A percentile compares a stretch with the other conserved stretches of the same genome.
Conservation (phyloP, 2,329 filamentous ascomycete genomes). For the Aspergillus unguis region DNA sequence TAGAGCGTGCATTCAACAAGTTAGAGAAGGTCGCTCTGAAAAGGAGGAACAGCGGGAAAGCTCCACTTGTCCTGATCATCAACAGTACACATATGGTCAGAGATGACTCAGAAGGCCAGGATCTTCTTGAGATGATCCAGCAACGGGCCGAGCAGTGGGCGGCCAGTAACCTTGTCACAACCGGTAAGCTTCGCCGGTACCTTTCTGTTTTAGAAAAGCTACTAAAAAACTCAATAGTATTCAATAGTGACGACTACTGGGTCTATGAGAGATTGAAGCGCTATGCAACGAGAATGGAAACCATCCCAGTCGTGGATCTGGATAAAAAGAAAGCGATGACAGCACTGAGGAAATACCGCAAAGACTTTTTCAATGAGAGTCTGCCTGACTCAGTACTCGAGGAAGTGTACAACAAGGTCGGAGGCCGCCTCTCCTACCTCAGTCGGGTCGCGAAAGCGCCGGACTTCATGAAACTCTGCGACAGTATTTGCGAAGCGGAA, state of each 20-base stretch:
- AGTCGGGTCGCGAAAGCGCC: conserved; percentile 82
- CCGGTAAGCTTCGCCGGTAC: conserved; percentile 37
- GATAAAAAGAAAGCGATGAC: conserved; percentile 72
- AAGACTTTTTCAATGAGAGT: conserved; percentile 68
- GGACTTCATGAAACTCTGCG: conserved; percentile 76
- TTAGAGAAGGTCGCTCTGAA: conserved; percentile 86
- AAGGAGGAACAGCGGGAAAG: conserved; percentile 56
- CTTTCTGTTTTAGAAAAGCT: background rate
- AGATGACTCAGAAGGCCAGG: conserved; percentile 88
- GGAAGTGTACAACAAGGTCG: conserved; percentile 79
- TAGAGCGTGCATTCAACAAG: conserved; percentile 96
- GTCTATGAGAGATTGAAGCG: conserved; percentile 93
- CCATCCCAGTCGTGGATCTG: conserved; percentile 80
- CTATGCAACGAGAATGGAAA: conserved; percentile 90
- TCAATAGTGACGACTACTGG: conserved; percentile 98
- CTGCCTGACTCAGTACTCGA: conserved; percentile 57
- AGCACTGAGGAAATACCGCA: conserved; percentile 76
- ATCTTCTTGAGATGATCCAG: conserved; percentile 89
- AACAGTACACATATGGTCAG: conserved; percentile 90
- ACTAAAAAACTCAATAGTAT: conserved; percentile 54
- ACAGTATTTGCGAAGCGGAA: conserved; percentile 67
- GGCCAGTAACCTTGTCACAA: conserved; percentile 80
- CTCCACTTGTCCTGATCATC: conserved; percentile 85
- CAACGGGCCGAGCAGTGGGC: conserved; percentile 97
- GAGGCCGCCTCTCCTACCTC: conserved; percentile 82